Percentiles rank a stretch among this genome's conserved stretches.
phyloP scores from a whole-genome alignment of 345 rosid genomes.

The Brassica nigra region DNA sequence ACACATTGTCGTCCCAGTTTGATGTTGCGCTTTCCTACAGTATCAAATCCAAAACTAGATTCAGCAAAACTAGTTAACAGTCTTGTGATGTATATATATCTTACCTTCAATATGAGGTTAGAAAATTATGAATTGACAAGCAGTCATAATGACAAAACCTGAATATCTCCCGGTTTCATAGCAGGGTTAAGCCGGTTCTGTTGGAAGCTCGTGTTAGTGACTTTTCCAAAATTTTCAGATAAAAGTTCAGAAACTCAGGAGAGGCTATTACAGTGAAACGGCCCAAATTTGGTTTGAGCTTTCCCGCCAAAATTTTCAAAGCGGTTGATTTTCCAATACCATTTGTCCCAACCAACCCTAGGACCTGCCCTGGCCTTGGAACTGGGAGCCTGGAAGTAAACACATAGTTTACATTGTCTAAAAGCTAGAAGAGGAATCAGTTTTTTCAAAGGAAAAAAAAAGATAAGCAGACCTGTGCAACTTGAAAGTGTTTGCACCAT shows the following conservation, averaged over 20 bases:
- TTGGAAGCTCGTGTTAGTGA: slow-evolving; percentile 73
- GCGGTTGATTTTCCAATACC: slow-evolving; percentile 99
- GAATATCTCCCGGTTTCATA: slow-evolving; percentile 69
- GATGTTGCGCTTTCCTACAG: slow-evolving; percentile 60
- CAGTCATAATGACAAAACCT: slow-evolving; percentile 42
- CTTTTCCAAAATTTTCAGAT: slow-evolving; percentile 49
- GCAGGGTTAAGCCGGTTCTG: slow-evolving; percentile 79
- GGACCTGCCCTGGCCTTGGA: slow-evolving; percentile 98
- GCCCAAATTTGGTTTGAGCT: slow-evolving; percentile 95
- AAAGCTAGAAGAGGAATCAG: slow-evolving; percentile 12
- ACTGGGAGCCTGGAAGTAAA: slow-evolving; percentile 75
- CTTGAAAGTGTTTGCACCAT: slow-evolving; percentile 92
- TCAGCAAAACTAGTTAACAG: slow-evolving; percentile 24
- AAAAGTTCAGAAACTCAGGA: background rate
- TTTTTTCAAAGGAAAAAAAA: background rate
- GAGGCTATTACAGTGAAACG: slow-evolving; percentile 67
- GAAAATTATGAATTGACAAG: slow-evolving; percentile 2
- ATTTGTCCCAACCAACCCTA: slow-evolving; percentile 98
- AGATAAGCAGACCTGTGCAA: slow-evolving; percentile 67
- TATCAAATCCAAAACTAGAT: slow-evolving; percentile 4
- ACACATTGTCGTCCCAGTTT: slow-evolving; percentile 75
- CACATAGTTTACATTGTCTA: slow-evolving; percentile 17
- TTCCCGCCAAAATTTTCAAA: slow-evolving; percentile 91
- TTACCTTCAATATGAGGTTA: slow-evolving; percentile 50
- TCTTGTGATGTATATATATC: background rate